Base-by-base conservation (phyloP, 495 filamentous ascomycete genomes). In the Podospora fimiseda region DNA sequence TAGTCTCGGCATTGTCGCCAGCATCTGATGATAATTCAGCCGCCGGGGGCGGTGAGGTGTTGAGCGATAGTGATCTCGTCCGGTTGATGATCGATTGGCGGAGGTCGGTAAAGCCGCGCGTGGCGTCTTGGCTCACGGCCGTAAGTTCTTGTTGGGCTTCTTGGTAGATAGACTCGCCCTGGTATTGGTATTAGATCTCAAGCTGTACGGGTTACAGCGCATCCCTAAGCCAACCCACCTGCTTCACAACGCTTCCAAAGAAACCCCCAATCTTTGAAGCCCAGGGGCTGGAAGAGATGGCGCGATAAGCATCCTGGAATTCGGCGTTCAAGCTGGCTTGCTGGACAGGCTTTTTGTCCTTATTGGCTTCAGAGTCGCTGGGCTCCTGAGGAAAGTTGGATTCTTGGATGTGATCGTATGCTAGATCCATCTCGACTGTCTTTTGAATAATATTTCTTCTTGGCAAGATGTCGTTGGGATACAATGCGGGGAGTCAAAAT, bases 321-420 rank as follows among this genome's bases (percentile, higher is more conserved):
- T 99, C 93, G 62, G 78, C 78, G 68, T 95, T 95, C 21, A 97
- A 77, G 33, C 82, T 82, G 45, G 77, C 59, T 59, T 79, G 72
- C 39, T 71, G 72, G 51, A 72, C 75, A 52, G 67, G 64, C 49
- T 80, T 72, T 58, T 80, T 72, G 40, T 57, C 52, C 24, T 63
- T 50, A 41, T 55, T 65, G 41, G 52, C 48, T 39, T 69, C 77
- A 44, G 72, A 74, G 41, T 70, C 63, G 22, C 68, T 63, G 50
- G 74, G 67, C 42, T 86, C 78, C 39, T 87, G 81, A 19, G 79
- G 75, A 56, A 89, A 74, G 49, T 80, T 77, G 65, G 91, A 86
- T 73, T 95, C 90, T 63, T 89, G 86, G 60, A 98, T 94, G 68
- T 95, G 90, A 64, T 98, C 93, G 78, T 97, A 98, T 37, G 93